phyloP scores from a whole-genome alignment of 78 protist species.

The Isochrysis galbana region DNA sequence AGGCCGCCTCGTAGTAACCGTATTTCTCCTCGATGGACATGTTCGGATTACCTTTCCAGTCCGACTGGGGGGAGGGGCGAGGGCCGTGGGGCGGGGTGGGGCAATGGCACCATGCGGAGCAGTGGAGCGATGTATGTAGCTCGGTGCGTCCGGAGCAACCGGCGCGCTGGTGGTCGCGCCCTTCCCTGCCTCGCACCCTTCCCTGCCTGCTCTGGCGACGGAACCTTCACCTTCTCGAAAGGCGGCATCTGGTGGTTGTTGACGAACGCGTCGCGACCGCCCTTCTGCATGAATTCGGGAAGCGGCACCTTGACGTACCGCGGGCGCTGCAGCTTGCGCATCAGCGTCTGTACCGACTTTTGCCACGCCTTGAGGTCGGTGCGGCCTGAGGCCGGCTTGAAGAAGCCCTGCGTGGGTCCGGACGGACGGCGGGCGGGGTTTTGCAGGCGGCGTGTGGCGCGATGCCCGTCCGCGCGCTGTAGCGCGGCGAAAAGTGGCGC shows the following conservation, averaged over 20 bases:
- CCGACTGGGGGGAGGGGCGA: neutral
- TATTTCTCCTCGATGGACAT: neutral
- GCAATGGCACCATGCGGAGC: too few relatives aligned
- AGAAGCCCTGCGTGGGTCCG: neutral
- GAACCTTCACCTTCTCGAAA: neutral
- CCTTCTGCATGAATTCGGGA: slow-evolving; percentile 9
- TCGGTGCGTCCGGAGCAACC: too few relatives aligned
- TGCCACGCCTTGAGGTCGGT: slow-evolving; percentile 32
- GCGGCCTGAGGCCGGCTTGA: slow-evolving; percentile 4
- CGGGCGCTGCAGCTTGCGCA: slow-evolving; percentile 18
- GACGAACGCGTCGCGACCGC: slow-evolving; percentile 13
- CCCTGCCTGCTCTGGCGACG: neutral
- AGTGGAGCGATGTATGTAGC: too few relatives aligned
- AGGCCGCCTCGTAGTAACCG: neutral
- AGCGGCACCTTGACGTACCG: neutral
- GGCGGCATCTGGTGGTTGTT: slow-evolving; percentile 39
- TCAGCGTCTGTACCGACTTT: neutral
- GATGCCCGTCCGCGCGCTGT: too few relatives aligned
- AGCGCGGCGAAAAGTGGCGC: too few relatives aligned
- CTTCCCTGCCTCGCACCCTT: neutral
- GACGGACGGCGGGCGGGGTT: too few relatives aligned
- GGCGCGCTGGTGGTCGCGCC: too few relatives aligned
- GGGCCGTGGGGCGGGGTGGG: neutral
- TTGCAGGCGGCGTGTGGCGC: too few relatives aligned
- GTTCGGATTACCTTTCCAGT: neutral